A percentile compares a stretch with the other conserved stretches of the same genome.
These are phyloP conservation scores for Cicer yamashitae DNA, from an alignment of 306 rosid species.

Conservation along the genomic window DNA sequence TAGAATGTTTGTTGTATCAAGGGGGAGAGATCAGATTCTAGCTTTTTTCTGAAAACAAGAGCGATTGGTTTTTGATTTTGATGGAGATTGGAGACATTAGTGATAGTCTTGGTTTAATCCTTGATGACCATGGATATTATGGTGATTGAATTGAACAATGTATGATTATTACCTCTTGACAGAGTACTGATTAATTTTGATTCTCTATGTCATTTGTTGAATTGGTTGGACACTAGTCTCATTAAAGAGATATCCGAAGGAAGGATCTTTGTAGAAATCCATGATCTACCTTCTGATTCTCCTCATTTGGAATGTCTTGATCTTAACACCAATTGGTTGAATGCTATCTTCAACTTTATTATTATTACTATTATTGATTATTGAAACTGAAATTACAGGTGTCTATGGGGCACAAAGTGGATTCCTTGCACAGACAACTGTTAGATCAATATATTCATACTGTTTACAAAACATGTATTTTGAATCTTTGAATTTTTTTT, in stretches of 20 bases:
- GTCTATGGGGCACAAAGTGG: too few species aligned
- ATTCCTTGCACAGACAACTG: too few species aligned
- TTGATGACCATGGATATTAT: neutral
- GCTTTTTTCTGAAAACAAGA: neutral
- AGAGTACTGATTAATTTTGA: neutral
- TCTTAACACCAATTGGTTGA: neutral
- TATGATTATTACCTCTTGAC: neutral
- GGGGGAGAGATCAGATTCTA: neutral
- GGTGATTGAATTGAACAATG: slow-evolving; percentile 10
- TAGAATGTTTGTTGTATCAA: neutral
- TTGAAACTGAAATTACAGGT: too few species aligned
- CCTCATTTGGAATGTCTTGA: neutral
- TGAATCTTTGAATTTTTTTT: too few species aligned
- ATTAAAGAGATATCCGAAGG: neutral
- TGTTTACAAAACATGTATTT: too few species aligned
- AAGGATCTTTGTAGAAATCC: slow-evolving; percentile 9
- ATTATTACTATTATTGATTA: neutral
- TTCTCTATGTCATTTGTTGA: neutral
- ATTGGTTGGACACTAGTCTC: neutral
- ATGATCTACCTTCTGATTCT: slow-evolving; percentile 4
- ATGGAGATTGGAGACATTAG: neutral
- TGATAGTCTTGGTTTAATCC: neutral
- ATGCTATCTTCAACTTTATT: neutral
- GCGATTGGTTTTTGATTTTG: neutral
- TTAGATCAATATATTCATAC: too few species aligned